Evolutionary conservation across 805 yeast species (phyloP), one percentile per base, ranked within the genome.

Genomic region (Teunomyces barrocoloradensis): DNA sequence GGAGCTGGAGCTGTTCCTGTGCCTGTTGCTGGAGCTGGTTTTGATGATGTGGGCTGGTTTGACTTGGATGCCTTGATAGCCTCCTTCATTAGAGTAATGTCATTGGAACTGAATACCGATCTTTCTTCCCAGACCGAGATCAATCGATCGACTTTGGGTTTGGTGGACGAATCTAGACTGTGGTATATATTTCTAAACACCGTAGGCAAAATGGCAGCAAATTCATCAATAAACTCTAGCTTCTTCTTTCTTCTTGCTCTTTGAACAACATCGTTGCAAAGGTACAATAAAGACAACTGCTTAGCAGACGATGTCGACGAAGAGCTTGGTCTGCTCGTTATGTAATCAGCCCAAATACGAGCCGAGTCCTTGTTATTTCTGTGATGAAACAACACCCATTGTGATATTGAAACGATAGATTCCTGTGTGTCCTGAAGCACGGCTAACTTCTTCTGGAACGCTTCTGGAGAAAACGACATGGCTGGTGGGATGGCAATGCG

Each of bases 251-350:
- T 82, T 49, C 83, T 74, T 3, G 90, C 81, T 60, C 86, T 86
- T 64, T 89, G 96, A 1, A 88, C 85, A 18, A 89, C 83, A 54
- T 89, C 96, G 62, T 89, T 89, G 44, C 86, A 84, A 11, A 89
- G 69, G 58, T 89, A 89, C 20, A 89, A 72, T 47, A 85, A 65
- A 2, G 85, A 74, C 44, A 85, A 71, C 49, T 75, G 77, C 55
- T 77, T 73, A n/a, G 53, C 44, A 4, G 63, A 56, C 17, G 48
- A 38, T 29, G 48, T 41, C 5, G 51, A 9, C 18, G 50, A n/a
- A 9, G 38, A 42, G 18, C 37, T 10, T 33, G 48, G 47, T 49
- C 51, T 12, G 5, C 55, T 53, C 28, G 54, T 44, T 0, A 78
- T 54, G 45, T 65, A 70, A 21, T 61, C 55, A 6, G 71, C 63